Base-by-base conservation (phyloP, 805 yeast genomes). In the Ogataea nonfermentans region DNA sequence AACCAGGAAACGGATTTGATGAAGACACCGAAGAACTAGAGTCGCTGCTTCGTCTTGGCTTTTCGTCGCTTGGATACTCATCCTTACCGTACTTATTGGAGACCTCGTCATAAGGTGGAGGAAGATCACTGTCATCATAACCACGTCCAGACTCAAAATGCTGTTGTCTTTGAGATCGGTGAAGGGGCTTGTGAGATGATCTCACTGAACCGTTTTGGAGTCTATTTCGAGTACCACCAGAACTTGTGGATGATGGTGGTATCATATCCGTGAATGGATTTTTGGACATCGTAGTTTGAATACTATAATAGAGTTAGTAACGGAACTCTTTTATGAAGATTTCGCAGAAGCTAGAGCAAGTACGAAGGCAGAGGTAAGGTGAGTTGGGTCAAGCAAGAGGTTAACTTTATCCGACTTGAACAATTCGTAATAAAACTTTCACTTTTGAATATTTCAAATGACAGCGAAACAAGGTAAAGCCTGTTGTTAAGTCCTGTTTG, bases 51-150 rank as follows among this genome's bases (percentile, higher is more conserved):
- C 57, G 37, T 22, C 61, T 44, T 11, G 52, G 41, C 29, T 63
- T 61, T 49, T 78, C 78, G 46, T 79, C 85, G 43, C 68, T 66
- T 37, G 84, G 82, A 53, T 76, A 77, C 42, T 73, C 76, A 19
- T 57, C 44, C 29, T 55, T 62, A 9, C 63, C 54, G 22, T 63
- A 60, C 17, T 68, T 69, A 12, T 65, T 59, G 2, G 86, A 79
- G 14, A 73, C 83, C 49, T 81, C 89, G 48, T 80, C 85, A 53
- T 82, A 81, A 0, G 87, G 69, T 6, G 89, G 88, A 5, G 87
- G 86, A 12, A 54, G 33, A 33, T 53, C 59, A 37, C 49, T 54
- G 41, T 52, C 59, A 36, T 53, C 57, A 19, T 41, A 46, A 20
- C 44, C 44, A 11, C 29, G 37, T 3, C 59, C 60, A 6, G 72